phyloP scores from a whole-genome alignment of 2,329 filamentous ascomycete genomes.

The Hypoxylon sp. region DNA sequence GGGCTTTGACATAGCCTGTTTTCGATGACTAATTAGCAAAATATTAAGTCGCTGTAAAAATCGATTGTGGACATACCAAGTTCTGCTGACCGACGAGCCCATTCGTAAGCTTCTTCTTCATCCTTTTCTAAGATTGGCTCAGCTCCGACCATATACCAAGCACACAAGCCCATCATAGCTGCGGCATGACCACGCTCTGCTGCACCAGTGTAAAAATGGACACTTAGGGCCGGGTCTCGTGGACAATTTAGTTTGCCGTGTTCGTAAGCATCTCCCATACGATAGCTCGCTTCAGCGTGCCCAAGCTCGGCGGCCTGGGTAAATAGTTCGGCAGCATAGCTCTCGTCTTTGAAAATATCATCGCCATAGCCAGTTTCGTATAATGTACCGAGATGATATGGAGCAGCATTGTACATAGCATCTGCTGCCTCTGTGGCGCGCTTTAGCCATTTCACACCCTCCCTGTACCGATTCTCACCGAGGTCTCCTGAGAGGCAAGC shows the following conservation, averaged over 20 bases:
- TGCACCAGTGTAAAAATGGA: constrained; percentile 97
- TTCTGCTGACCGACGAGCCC: constrained; percentile 89
- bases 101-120: constrained; percentile 96
- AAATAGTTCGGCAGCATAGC: constrained; percentile 93
- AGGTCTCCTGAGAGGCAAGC: constrained; percentile 92
- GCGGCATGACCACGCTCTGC: constrained; percentile 86
- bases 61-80: constrained; percentile 73
- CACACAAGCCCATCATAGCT: constrained; percentile 98
- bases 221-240: constrained; percentile 89
- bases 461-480: constrained; percentile 87
- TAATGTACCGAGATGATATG: constrained; percentile 88
- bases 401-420: constrained; percentile 90
- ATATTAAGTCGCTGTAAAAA: neutral
- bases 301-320: constrained; percentile 95
- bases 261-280: constrained; percentile 97
- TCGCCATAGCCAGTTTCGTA: constrained; percentile 96
- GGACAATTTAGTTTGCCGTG: constrained; percentile 91
- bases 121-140: constrained; percentile 94
- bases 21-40: constrained; percentile 38
- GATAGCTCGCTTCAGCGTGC: constrained; percentile 86
- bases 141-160: constrained; percentile 98
- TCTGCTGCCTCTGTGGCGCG: constrained; percentile 92
- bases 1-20: constrained; percentile 78
- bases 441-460: constrained; percentile 97
- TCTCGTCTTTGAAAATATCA: constrained; percentile 91